Percentiles rank a stretch among this genome's conserved stretches.
Evolutionary conservation across 2,329 filamentous ascomycete species (phyloP).

Genomic region (Fusarium sp.): DNA sequence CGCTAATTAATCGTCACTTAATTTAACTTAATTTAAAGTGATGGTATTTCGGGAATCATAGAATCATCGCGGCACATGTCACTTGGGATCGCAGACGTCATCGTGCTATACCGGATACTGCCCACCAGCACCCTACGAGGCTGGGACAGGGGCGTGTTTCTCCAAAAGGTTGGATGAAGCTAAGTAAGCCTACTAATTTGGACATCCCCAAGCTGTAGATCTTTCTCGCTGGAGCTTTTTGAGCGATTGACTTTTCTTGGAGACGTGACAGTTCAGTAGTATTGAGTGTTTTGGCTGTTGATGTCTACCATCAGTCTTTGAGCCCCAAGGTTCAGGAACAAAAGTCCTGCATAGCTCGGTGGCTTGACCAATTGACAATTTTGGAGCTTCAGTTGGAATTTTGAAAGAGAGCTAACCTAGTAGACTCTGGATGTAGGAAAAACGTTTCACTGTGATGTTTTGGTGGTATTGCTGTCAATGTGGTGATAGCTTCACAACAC

Average conservation of each 20-base stretch:
- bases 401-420: background rate
- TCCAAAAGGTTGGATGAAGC: background rate
- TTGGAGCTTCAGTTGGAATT: background rate
- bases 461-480: background rate
- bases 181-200: constrained; percentile 5
- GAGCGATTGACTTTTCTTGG: constrained; percentile 23
- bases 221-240: constrained; percentile 2
- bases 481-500: constrained; percentile 2
- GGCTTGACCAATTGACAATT: background rate
- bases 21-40: background rate
- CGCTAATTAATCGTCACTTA: background rate
- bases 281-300: background rate
- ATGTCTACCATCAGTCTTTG: background rate
- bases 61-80: constrained; percentile 11
- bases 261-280: constrained; percentile 1
- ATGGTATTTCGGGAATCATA: background rate
- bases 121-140: background rate
- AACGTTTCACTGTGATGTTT: too few relatives aligned
- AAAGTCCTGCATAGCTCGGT: background rate
- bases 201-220: background rate
- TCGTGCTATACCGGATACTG: background rate
- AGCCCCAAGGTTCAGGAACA: background rate
- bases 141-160: constrained; percentile 10
- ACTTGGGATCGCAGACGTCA: constrained; percentile 18
- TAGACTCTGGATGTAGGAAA: too few relatives aligned